phyloP scores from a whole-genome alignment of 164 flowering plant species.

The Warburgia ugandensis region DNA sequence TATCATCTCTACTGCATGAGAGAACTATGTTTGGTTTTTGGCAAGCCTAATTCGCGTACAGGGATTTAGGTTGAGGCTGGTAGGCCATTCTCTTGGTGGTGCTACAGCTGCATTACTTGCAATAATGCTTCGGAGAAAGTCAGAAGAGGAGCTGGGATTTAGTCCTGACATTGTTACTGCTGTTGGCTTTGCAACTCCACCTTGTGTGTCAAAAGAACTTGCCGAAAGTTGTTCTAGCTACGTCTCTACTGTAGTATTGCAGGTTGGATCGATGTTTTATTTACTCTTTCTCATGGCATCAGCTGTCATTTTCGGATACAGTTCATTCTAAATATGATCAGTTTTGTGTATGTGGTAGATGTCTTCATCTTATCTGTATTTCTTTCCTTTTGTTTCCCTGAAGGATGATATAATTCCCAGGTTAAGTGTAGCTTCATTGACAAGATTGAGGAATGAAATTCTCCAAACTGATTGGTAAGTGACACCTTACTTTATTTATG shows the following conservation, averaged over 20 bases:
- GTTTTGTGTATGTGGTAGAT: background rate
- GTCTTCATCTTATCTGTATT: background rate
- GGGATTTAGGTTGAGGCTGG: slow-evolving; percentile 84
- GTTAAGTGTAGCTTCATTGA: slow-evolving; percentile 64
- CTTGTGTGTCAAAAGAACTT: slow-evolving; percentile 78
- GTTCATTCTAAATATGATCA: background rate
- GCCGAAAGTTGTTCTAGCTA: slow-evolving; percentile 70
- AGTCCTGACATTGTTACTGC: slow-evolving; percentile 68
- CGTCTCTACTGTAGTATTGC: slow-evolving; percentile 72
- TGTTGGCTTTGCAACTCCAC: slow-evolving; percentile 66
- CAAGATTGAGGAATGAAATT: slow-evolving; percentile 82
- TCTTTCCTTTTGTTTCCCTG: background rate
- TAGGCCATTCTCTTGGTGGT: slow-evolving; percentile 90
- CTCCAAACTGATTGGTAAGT: slow-evolving; percentile 87
- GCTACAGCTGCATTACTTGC: slow-evolving; percentile 75
- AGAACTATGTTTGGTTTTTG: background rate
- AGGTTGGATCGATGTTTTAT: slow-evolving; percentile 32
- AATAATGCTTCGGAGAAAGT: slow-evolving; percentile 62
- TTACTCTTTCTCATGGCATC: background rate
- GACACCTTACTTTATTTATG: background rate
- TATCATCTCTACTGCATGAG: background rate
- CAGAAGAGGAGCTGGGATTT: slow-evolving; percentile 59
- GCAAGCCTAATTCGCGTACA: slow-evolving; percentile 41
- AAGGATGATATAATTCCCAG: slow-evolving; percentile 93
- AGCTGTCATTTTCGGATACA: background rate